These are phyloP conservation scores for Cyclostephanos invisitatus DNA, from an alignment of 108 stramenopile genomes.

Conservation along the genomic window DNA sequence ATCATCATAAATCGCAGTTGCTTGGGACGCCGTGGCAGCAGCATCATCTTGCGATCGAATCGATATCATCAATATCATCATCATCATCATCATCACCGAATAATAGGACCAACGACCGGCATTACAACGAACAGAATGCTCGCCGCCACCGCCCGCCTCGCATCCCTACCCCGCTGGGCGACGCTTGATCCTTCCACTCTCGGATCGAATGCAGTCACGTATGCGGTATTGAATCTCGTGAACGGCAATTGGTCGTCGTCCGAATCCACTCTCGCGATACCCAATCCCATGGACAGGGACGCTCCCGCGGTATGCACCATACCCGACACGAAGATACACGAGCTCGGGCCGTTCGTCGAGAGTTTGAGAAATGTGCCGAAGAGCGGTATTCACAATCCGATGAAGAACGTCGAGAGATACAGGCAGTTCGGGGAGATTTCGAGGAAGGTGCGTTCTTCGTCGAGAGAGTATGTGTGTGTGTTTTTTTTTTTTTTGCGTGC, in stretches of 20 bases:
- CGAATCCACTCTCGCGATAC: constrained; percentile 55
- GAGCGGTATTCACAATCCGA: constrained; percentile 84
- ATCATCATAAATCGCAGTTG: too few species aligned
- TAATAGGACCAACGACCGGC: too few species aligned
- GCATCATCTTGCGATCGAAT: too few species aligned
- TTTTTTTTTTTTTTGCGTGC: too few species aligned
- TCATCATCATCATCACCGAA: too few species aligned
- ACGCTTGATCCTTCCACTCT: constrained; percentile 73
- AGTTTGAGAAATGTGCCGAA: constrained; percentile 79
- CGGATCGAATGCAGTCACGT: constrained; percentile 57
- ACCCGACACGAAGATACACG: constrained; percentile 69
- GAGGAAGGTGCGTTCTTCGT: constrained; percentile 74
- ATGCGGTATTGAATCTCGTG: constrained; percentile 74
- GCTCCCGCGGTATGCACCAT: constrained; percentile 73
- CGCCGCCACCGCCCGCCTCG: constrained; percentile 1
- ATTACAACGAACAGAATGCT: too few species aligned
- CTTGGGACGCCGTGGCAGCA: too few species aligned
- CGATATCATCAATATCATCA: too few species aligned
- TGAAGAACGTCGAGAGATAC: constrained; percentile 93
- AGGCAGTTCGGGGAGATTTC: constrained; percentile 85
- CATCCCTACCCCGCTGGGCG: constrained; percentile 71
- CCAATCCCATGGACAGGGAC: constrained; percentile 73
- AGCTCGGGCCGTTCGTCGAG: constrained; percentile 81
- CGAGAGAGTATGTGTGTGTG: too few species aligned
- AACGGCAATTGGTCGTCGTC: constrained; percentile 65